Base-by-base conservation (phyloP, 75 land plant species). In the Cunninghamia lanceolata region DNA sequence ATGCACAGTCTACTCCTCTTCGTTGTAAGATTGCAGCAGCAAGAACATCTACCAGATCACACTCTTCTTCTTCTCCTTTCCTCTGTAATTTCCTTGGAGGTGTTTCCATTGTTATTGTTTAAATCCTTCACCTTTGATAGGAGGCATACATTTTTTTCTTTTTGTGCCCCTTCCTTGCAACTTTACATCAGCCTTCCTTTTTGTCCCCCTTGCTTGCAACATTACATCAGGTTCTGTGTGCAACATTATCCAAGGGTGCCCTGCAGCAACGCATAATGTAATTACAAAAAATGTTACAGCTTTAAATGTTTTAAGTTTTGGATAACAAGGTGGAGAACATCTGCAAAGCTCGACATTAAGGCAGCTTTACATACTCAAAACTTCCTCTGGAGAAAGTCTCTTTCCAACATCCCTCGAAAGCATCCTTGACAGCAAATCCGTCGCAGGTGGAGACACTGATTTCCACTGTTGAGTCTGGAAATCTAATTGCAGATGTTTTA, bases 191-290 rank as follows among this genome's bases (percentile, higher is more conserved):
- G n/a, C n/a, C 78, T 90, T 78, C 39, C 53, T 63, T 87, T 9
- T 92, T 34, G 79, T 82, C 40, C 89, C 88, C 46, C 85, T 46
- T 32, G 91, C 16, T 13, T 87, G 45, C 50, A 84, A 52, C 82
- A 84, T 89, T 32, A 91, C 46, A 15, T 90, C 47, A 53, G 85
- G 53, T 14, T 90, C 93, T 0, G 94, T 93, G 85, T 93, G 89
- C 68, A 91, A 94, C 66, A 90, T 40, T 32, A 94, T 89, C 96
- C 96, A 94, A 35, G 94, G 96, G 79, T 94, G 96, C 14, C 92
- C 95, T 94, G 91, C 46, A 56, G 16, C 52, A 88, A 36, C 39
- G 35, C 32, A 19, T 19, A 47, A 32, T 70, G 59, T 3, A 54
- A 66, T n/a, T 53, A 46, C 42, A 68, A 17, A 19, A 66, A 50